phyloP scores from a whole-genome alignment of 768 basidiomycete genomes.

The Pisolithus albus region DNA sequence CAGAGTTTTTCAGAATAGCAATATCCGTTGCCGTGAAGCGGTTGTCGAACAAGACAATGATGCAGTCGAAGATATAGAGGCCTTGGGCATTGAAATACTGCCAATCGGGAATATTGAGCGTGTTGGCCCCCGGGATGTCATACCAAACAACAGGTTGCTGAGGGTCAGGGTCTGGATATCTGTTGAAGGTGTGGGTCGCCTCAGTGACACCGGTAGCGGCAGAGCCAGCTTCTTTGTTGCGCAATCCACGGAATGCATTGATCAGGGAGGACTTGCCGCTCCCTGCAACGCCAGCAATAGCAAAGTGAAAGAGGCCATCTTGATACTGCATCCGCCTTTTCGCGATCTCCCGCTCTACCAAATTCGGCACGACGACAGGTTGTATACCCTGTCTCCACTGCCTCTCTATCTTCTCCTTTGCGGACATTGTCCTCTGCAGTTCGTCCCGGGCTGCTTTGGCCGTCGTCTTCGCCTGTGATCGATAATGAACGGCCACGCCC shows the following conservation, averaged over 20 bases:
- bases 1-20: slow-evolving; percentile 27
- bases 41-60: slow-evolving; percentile 27
- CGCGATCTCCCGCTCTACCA: slow-evolving; percentile 9
- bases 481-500: too few relatives aligned
- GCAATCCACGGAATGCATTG: slow-evolving; percentile 29
- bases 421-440: background rate
- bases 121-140: slow-evolving; percentile 31
- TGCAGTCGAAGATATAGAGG: slow-evolving; percentile 30
- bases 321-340: slow-evolving; percentile 14
- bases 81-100: slow-evolving; percentile 32
- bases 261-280: slow-evolving; percentile 33
- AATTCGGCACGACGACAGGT: slow-evolving; percentile 17
- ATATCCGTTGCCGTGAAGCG: slow-evolving; percentile 29
- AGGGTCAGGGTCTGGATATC: slow-evolving; percentile 19
- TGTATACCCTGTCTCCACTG: slow-evolving; percentile 17
- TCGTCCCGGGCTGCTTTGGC: background rate
- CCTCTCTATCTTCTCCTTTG: slow-evolving; percentile 12
- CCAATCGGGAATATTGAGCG: slow-evolving; percentile 26
- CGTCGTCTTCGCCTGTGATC: slow-evolving; percentile 4
- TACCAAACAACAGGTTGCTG: slow-evolving; percentile 25
- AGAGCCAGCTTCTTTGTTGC: slow-evolving; percentile 12
- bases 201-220: slow-evolving; percentile 25
- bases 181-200: slow-evolving; percentile 18
- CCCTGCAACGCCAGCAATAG: slow-evolving; percentile 27
- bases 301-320: slow-evolving; percentile 26